Conservation (phyloP, 1,284 basidiomycete species). For the Fomitopsis betulina region DNA sequence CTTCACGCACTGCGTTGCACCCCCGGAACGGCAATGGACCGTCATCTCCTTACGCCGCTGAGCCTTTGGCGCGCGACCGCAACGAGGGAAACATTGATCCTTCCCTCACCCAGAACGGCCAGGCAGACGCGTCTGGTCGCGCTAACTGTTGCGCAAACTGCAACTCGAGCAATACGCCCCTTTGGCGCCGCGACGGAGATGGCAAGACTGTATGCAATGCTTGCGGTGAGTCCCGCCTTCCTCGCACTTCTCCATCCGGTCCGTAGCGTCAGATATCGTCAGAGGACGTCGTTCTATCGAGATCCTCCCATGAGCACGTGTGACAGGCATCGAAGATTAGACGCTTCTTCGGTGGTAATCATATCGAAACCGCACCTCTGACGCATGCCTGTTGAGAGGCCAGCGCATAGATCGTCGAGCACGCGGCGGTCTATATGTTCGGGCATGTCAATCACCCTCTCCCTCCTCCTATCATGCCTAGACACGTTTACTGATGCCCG, state of each 20-base stretch:
- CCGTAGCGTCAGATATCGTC: conserved; percentile 20
- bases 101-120: conserved; percentile 17
- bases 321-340: conserved; percentile 18
- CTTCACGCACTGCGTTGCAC: conserved; percentile 20
- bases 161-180: conserved; percentile 69
- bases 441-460: conserved; percentile 14
- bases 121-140: conserved; percentile 15
- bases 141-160: conserved; percentile 57
- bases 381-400: conserved; percentile 16
- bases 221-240: conserved; percentile 62
- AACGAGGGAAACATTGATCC: conserved; percentile 22
- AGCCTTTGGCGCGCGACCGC: conserved; percentile 21
- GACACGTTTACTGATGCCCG: conserved; percentile 20
- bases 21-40: conserved; percentile 15
- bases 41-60: conserved; percentile 20
- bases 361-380: conserved; percentile 27
- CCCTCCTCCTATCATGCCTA: conserved; percentile 15
- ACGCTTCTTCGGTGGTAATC: conserved; percentile 23
- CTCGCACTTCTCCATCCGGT: conserved; percentile 27
- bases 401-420: conserved; percentile 16
- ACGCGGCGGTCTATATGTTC: conserved; percentile 14
- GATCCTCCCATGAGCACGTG: conserved; percentile 29
- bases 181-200: conserved; percentile 78
- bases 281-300: conserved; percentile 11
- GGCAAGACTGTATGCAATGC: conserved; percentile 84